Evolutionary conservation across 1,139 yeast genomes (phyloP).

Genomic region (Ashbya aceris): DNA sequence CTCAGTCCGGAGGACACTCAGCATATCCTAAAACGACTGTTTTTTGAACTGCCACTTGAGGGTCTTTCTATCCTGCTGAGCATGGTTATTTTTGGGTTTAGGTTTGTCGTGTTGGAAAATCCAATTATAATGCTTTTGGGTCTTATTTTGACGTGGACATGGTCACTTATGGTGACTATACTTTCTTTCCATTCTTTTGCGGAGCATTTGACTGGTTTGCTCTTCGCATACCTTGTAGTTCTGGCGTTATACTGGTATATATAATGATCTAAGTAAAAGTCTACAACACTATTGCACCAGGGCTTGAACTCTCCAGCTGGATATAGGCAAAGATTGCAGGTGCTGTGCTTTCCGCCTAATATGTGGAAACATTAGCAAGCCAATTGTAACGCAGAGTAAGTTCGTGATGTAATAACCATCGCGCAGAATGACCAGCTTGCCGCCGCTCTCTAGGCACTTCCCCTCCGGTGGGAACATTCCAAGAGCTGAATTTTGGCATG

Average conservation of each 20-base stretch:
- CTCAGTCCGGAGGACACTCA: conserved; percentile 10
- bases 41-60: conserved; percentile 11
- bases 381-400: conserved; percentile 56
- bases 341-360: conserved; percentile 43
- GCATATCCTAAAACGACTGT: conserved; percentile 3
- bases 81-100: conserved; percentile 15
- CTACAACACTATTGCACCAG: background rate
- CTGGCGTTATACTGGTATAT: background rate
- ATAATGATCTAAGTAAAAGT: background rate
- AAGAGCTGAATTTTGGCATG: conserved; percentile 35
- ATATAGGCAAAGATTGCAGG: conserved; percentile 30
- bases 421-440: conserved; percentile 41
- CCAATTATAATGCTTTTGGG: conserved; percentile 39
- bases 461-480: conserved; percentile 29
- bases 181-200: conserved; percentile 72
- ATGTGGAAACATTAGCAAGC: conserved; percentile 60
- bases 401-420: conserved; percentile 88
- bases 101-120: conserved; percentile 25
- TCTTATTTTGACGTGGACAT: conserved; percentile 61
- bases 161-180: conserved; percentile 81
- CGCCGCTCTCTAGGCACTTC: conserved; percentile 45
- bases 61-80: conserved; percentile 21
- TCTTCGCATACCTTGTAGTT: conserved; percentile 21
- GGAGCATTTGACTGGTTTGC: conserved; percentile 36
- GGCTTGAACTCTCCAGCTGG: conserved; percentile 28